Percentiles rank a stretch among this genome's conserved stretches.
phyloP scores from a whole-genome alignment of 2,329 filamentous ascomycete genomes.

The Colletotrichum sp. region DNA sequence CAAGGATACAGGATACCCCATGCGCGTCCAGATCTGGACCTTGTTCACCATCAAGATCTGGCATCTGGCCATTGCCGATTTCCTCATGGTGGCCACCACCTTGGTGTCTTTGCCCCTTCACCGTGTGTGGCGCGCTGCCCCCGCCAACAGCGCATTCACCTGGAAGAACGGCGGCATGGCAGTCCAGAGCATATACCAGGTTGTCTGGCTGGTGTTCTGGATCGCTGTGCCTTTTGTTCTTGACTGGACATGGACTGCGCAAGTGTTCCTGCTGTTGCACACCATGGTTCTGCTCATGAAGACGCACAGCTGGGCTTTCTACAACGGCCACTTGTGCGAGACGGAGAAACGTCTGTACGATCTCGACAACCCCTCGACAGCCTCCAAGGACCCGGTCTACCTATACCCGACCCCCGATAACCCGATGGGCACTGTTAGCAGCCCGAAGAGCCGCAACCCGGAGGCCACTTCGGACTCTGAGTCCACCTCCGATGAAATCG shows the following conservation, averaged over 20 bases:
- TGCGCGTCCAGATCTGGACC: slow-evolving; percentile 86
- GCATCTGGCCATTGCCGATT: slow-evolving; percentile 83
- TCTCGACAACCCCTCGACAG: slow-evolving; percentile 74
- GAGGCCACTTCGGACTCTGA: slow-evolving; percentile 29
- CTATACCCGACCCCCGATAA: slow-evolving; percentile 73
- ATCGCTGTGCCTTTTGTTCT: slow-evolving; percentile 83
- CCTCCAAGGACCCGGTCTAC: slow-evolving; percentile 68
- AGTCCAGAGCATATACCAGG: slow-evolving; percentile 83
- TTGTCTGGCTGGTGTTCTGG: slow-evolving; percentile 82
- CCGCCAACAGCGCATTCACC: slow-evolving; percentile 58
- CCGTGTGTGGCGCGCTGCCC: slow-evolving; percentile 61
- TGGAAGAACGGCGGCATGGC: slow-evolving; percentile 82
- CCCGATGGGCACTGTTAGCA: slow-evolving; percentile 44
- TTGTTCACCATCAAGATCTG: slow-evolving; percentile 88
- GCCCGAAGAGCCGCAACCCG: slow-evolving; percentile 4
- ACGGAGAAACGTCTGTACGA: slow-evolving; percentile 80
- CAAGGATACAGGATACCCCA: slow-evolving; percentile 88
- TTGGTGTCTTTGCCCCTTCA: slow-evolving; percentile 77
- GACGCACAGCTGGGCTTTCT: slow-evolving; percentile 98
- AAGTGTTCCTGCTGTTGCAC: slow-evolving; percentile 93
- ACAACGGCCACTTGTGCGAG: slow-evolving; percentile 93
- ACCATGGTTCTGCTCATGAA: slow-evolving; percentile 96
- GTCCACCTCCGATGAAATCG: slow-evolving; percentile 55
- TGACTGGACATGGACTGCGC: slow-evolving; percentile 95
- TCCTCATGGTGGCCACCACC: slow-evolving; percentile 82